These are phyloP conservation scores for Tulasnella sp. DNA, from an alignment of 768 basidiomycete genomes.

Conservation along the genomic window DNA sequence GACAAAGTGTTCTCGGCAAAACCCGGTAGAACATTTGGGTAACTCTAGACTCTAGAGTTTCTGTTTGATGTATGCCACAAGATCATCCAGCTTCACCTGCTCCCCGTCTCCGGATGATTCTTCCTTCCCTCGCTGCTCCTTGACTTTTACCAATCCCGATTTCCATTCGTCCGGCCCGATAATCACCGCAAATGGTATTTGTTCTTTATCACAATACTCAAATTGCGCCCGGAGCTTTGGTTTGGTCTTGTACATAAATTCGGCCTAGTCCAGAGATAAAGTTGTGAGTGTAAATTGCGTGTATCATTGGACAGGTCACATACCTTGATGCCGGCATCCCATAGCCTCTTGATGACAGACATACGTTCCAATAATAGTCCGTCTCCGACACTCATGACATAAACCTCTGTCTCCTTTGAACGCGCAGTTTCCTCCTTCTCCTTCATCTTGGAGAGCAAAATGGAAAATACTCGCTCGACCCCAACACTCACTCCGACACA, in stretches of 20 bases:
- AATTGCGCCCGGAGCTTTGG: slow-evolving; percentile 83
- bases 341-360: slow-evolving; percentile 59
- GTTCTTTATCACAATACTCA: slow-evolving; percentile 78
- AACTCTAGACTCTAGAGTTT: neutral
- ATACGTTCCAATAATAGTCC: slow-evolving; percentile 80
- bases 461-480: slow-evolving; percentile 81
- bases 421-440: slow-evolving; percentile 39
- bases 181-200: slow-evolving; percentile 86
- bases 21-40: no score
- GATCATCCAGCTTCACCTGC: slow-evolving; percentile 46
- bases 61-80: slow-evolving; percentile 45
- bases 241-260: slow-evolving; percentile 86
- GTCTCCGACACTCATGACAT: slow-evolving; percentile 83
- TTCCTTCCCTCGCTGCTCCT: slow-evolving; percentile 62
- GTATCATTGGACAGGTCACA: slow-evolving; percentile 19
- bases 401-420: slow-evolving; percentile 87
- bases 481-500: slow-evolving; percentile 91
- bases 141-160: slow-evolving; percentile 75
- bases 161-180: slow-evolving; percentile 79
- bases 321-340: slow-evolving; percentile 82
- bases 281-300: neutral
- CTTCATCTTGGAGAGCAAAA: slow-evolving; percentile 78
- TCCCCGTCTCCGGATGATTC: slow-evolving; percentile 50
- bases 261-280: slow-evolving; percentile 40
- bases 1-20: no score